Conservation (phyloP, 805 yeast genomes). For the Scheffersomyces amazonensis region DNA sequence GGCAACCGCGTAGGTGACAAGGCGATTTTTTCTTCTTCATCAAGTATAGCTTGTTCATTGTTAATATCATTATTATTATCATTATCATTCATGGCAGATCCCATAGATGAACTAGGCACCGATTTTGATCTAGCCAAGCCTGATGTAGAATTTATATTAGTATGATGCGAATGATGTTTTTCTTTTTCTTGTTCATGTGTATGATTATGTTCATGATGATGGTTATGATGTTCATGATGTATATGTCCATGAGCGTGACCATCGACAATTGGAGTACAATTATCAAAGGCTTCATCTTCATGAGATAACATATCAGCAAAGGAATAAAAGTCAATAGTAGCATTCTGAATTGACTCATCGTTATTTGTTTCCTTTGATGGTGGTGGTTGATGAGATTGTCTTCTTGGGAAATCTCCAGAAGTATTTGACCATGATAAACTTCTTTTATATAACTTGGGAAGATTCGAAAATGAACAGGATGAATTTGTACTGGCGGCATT, state of each 20-base stretch:
- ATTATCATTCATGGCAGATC: no score
- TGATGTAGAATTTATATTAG: no score
- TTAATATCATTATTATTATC: background rate
- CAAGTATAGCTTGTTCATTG: background rate
- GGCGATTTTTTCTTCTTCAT: background rate
- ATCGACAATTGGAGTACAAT: no score
- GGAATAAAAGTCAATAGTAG: slow-evolving; percentile 29
- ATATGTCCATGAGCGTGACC: no score
- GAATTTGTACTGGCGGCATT: background rate
- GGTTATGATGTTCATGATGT: no score
- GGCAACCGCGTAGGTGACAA: no score
- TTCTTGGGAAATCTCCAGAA: background rate
- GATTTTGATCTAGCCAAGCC: no score
- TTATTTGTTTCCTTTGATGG: slow-evolving; percentile 3
- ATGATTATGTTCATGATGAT: no score
- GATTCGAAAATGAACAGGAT: background rate
- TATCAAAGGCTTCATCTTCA: slow-evolving; percentile 9
- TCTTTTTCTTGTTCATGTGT: no score
- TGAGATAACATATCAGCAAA: slow-evolving; percentile 27
- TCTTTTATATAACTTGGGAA: background rate
- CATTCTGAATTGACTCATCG: slow-evolving; percentile 1
- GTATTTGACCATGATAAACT: background rate
- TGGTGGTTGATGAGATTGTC: background rate
- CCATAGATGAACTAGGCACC: no score
- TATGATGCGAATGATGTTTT: no score